These are phyloP conservation scores for Athelia sp. DNA, from an alignment of 1,284 basidiomycete species.

Conservation along the genomic window DNA sequence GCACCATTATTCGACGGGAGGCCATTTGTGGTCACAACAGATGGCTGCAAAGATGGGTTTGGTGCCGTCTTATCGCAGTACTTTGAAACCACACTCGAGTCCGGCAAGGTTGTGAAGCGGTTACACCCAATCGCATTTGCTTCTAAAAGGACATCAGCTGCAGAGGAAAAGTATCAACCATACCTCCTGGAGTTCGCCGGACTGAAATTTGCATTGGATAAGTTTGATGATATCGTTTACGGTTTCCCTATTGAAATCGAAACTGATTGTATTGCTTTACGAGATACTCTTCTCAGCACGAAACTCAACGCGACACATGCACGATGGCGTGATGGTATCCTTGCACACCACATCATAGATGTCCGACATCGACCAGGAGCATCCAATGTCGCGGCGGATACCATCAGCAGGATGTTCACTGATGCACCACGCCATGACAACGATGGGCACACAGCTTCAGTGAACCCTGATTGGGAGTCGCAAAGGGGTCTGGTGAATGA, in stretches of 20 bases:
- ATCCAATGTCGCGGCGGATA: slow-evolving; percentile 19
- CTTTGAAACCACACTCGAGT: not conserved
- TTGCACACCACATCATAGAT: slow-evolving; percentile 20
- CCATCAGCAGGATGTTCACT: slow-evolving; percentile 16
- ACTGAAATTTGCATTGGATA: not conserved
- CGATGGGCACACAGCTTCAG: slow-evolving; percentile 27
- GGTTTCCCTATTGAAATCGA: not conserved
- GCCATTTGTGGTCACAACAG: not conserved
- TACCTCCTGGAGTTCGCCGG: not conserved
- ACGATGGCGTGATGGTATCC: slow-evolving; percentile 22
- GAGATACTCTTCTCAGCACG: slow-evolving; percentile 3
- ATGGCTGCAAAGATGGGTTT: slow-evolving; percentile 1
- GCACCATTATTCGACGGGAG: not conserved
- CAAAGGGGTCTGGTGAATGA: slow-evolving; percentile 23
- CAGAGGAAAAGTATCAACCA: not conserved
- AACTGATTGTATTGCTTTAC: not conserved
- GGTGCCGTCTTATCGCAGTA: not conserved
- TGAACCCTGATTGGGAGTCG: slow-evolving; percentile 25
- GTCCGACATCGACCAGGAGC: slow-evolving; percentile 19
- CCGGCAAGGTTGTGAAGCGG: not conserved
- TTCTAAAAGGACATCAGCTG: not conserved
- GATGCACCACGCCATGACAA: slow-evolving; percentile 9
- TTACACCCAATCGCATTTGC: not conserved
- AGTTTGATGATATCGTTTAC: not conserved
- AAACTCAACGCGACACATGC: slow-evolving; percentile 21